These are phyloP conservation scores for Psilocybe cubensis DNA, from an alignment of 768 basidiomycete genomes.

Conservation along the genomic window DNA sequence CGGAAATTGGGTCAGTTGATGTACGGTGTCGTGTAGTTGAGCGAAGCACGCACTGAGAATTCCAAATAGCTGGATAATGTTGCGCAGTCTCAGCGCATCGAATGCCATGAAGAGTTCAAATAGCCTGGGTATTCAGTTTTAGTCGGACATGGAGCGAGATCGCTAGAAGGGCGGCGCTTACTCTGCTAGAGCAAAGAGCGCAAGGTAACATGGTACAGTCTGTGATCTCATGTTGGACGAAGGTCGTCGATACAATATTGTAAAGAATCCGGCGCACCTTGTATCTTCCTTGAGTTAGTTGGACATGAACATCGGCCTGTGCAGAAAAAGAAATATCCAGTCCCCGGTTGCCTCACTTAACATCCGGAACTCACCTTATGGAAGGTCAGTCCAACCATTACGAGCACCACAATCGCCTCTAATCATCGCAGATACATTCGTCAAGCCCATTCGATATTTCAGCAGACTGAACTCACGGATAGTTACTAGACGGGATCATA, in stretches of 20 bases:
- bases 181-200: constrained; percentile 84
- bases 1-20: neutral
- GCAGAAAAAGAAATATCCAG: neutral
- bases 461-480: constrained; percentile 53
- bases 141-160: constrained; percentile 5
- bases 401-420: constrained; percentile 79
- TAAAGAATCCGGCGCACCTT: constrained; percentile 45
- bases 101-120: constrained; percentile 83
- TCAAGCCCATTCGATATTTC: neutral
- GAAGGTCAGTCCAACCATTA: constrained; percentile 76
- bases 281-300: constrained; percentile 45
- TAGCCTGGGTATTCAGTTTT: constrained; percentile 50
- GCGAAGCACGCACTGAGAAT: constrained; percentile 59
- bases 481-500: constrained; percentile 41
- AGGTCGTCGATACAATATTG: neutral
- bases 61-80: constrained; percentile 78
- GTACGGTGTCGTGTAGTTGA: neutral
- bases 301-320: constrained; percentile 57
- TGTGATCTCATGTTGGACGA: constrained; percentile 24
- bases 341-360: neutral
- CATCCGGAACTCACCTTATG: constrained; percentile 50
- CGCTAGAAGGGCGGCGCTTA: constrained; percentile 33
- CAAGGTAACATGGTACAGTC: constrained; percentile 86
- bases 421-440: constrained; percentile 9
- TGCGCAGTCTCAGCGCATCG: constrained; percentile 81